phyloP scores from a whole-genome alignment of 2,329 filamentous ascomycete genomes.

The Aureobasidium uvarum region DNA sequence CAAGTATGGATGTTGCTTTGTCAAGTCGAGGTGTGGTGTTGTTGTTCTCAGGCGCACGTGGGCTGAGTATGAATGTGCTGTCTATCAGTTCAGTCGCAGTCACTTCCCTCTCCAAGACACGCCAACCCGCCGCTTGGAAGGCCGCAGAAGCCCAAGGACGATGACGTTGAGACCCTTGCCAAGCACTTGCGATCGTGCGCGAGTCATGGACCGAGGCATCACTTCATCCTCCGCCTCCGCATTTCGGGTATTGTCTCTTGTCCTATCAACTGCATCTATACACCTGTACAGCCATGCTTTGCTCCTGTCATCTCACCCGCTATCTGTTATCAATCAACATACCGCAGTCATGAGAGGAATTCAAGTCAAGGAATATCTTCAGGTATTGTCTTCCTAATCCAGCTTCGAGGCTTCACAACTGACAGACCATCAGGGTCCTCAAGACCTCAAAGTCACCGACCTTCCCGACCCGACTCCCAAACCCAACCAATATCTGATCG shows the following conservation, averaged over 20 bases:
- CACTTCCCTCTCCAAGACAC: conserved; percentile 3
- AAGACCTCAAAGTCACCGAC: conserved; percentile 71
- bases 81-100: background rate
- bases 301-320: background rate
- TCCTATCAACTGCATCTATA: background rate
- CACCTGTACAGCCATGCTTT: background rate
- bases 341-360: conserved; percentile 26
- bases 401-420: conserved; percentile 2
- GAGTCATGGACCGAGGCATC: conserved; percentile 23
- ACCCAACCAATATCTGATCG: conserved; percentile 76
- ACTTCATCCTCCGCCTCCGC: conserved; percentile 11
- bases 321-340: background rate
- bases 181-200: background rate
- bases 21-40: background rate
- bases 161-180: conserved; percentile 9
- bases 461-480: conserved; percentile 72
- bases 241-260: conserved; percentile 6
- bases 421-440: conserved; percentile 60
- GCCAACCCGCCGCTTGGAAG: conserved; percentile 12
- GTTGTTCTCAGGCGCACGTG: background rate
- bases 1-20: background rate
- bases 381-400: conserved; percentile 23
- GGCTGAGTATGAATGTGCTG: background rate
- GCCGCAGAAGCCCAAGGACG: conserved; percentile 18
- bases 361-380: conserved; percentile 35